Base-by-base conservation (phyloP, 768 basidiomycete genomes). In the Tremella fuciformis region DNA sequence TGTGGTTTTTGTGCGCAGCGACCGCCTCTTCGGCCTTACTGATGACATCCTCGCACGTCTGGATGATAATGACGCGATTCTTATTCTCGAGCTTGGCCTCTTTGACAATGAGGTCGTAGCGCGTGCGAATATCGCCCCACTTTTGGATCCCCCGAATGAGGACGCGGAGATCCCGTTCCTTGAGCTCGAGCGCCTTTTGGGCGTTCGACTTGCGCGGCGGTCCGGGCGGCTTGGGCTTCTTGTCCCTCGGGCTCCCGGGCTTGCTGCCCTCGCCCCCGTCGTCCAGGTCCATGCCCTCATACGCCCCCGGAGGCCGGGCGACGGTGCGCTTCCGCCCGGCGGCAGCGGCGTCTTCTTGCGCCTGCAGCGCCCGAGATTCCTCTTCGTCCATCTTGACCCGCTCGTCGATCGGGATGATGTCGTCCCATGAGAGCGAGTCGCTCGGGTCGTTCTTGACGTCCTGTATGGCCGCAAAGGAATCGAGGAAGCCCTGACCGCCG, bases 401-500 rank as follows among this genome's bases (percentile, higher is more conserved):
- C 69, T 91, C 91, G 21, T 93, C 91, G 8, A 88, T 76, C 16
- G 96, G 96, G 67, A 99, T 98, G 77, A 99, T 98, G 61, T 98
- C 96, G 73, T 99, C 96, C 96, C 96, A 99, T 70, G 78, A 91
- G 2, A 79, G 70, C 85, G 94, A 91, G 3, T 55, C 58, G 41
- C 57, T 57, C 24, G 55, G 56, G 79, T 98, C 94, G 74, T 92
- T 91, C 83, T 97, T 98, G 74, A 99, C 86, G 76, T 99, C 96
- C 77, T 91, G 96, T 65, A 98, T 90, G 50, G 86, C 87, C 19
- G 94, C 93, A 75, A 98, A 94, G 64, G 89, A 87, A 22, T 92
- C 86, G 53, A 99, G 83, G 84, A 99, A 99, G 58, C 88, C 86
- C 80, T 97, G 91, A 50, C 96, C 96, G 77, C 96, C 96, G n/a